A percentile compares a stretch with the other conserved stretches of the same genome.
phyloP scores from a whole-genome alignment of 2,329 filamentous ascomycete species.

The Ascochyta rabiei region DNA sequence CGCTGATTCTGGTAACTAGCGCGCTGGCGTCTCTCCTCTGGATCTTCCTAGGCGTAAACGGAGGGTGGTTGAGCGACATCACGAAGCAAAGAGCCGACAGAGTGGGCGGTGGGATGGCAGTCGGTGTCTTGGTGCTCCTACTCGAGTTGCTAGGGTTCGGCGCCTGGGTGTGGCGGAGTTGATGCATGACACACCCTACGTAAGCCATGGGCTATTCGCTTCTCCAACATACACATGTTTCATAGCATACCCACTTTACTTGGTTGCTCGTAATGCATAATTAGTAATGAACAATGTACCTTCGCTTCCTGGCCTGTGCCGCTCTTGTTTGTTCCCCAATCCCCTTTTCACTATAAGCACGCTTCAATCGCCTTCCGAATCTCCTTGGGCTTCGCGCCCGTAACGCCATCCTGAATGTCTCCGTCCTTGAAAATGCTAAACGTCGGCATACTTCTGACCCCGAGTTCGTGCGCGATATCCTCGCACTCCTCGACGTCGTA shows the following conservation, averaged over 20 bases:
- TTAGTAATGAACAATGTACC: neutral
- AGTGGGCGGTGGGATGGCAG: slow-evolving; percentile 27
- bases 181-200: neutral
- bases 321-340: neutral
- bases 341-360: slow-evolving; percentile 19
- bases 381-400: slow-evolving; percentile 29
- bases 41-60: slow-evolving; percentile 27
- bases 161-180: slow-evolving; percentile 19
- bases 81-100: slow-evolving; percentile 19
- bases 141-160: slow-evolving; percentile 24
- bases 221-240: neutral
- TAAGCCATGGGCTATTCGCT: neutral
- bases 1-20: slow-evolving; percentile 21
- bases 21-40: slow-evolving; percentile 28
- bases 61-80: slow-evolving; percentile 7
- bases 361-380: slow-evolving; percentile 32
- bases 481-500: slow-evolving; percentile 41
- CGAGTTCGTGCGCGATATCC: slow-evolving; percentile 40
- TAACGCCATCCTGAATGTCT: slow-evolving; percentile 34
- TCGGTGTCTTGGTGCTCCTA: slow-evolving; percentile 25
- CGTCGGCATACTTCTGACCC: slow-evolving; percentile 35
- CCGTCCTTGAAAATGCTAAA: slow-evolving; percentile 41
- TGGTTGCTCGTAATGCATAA: neutral
- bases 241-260: neutral
- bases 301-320: too few relatives aligned